Percentiles rank a stretch among this genome's conserved stretches.
phyloP scores from a whole-genome alignment of 2,329 filamentous ascomycete species.

The Paecilomyces fulvus region DNA sequence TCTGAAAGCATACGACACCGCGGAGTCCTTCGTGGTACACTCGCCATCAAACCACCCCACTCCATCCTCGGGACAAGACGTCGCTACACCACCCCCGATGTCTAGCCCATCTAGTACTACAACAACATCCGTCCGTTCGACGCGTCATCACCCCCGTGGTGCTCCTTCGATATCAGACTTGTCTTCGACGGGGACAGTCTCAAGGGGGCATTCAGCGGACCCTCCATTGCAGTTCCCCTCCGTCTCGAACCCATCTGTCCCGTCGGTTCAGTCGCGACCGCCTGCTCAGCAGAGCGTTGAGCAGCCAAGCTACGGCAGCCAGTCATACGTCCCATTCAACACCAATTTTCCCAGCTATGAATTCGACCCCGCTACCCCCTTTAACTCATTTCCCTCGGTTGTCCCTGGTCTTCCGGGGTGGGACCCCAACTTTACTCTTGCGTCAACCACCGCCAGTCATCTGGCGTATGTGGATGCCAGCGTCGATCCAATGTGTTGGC shows the following conservation, averaged over 20 bases:
- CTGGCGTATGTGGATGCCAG: constrained; percentile 26
- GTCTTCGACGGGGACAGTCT: constrained; percentile 22
- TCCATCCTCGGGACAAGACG: constrained; percentile 30
- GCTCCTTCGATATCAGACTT: constrained; percentile 14
- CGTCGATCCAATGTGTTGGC: constrained; percentile 32
- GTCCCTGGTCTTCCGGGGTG: constrained; percentile 33
- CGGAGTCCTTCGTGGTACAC: constrained; percentile 44
- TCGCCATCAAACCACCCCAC: constrained; percentile 38
- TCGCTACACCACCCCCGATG: constrained; percentile 30
- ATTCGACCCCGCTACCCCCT: constrained; percentile 30
- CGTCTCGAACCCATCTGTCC: constrained; percentile 10
- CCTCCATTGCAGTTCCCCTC: constrained; percentile 18
- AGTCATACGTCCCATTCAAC: constrained; percentile 12
- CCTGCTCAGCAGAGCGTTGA: constrained; percentile 5
- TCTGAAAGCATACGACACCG: constrained; percentile 72
- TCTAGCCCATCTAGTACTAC: constrained; percentile 34
- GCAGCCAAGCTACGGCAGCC: constrained; percentile 10
- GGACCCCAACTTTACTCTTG: constrained; percentile 32
- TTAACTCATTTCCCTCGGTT: constrained; percentile 32
- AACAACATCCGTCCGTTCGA: constrained; percentile 25
- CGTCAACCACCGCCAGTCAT: constrained; percentile 27
- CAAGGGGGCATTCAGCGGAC: constrained; percentile 26
- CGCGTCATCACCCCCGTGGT: constrained; percentile 19
- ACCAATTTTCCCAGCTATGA: constrained; percentile 16
- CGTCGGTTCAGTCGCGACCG: constrained; percentile 6